Evolutionary conservation across 768 basidiomycete species (phyloP).

Genomic region (Trametes cinnabarina): DNA sequence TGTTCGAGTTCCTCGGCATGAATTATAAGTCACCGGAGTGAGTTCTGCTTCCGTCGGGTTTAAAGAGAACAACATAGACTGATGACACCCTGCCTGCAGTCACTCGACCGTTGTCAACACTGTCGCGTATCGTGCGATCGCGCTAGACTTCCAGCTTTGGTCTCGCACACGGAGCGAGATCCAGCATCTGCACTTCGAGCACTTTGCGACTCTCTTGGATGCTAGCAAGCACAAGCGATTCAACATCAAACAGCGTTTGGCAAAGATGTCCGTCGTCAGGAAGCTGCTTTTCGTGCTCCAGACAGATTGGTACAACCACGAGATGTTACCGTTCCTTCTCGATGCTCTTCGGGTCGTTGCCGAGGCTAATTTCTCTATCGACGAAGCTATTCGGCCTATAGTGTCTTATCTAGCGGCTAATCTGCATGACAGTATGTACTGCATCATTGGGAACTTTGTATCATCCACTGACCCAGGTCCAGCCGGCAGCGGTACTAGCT

Average conservation of each 20-base stretch:
- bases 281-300: slow-evolving; percentile 82
- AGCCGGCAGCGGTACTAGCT: slow-evolving; percentile 17
- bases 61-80: not conserved
- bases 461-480: not conserved
- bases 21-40: slow-evolving; percentile 82
- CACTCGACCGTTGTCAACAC: slow-evolving; percentile 81
- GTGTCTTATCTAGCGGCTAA: slow-evolving; percentile 85
- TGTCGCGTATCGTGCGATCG: slow-evolving; percentile 77
- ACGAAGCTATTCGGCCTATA: slow-evolving; percentile 79
- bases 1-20: slow-evolving; percentile 86
- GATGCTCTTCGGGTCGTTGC: slow-evolving; percentile 61
- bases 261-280: slow-evolving; percentile 68
- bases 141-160: slow-evolving; percentile 92
- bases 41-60: slow-evolving; percentile 26
- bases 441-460: not conserved
- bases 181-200: slow-evolving; percentile 76
- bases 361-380: slow-evolving; percentile 65
- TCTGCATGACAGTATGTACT: slow-evolving; percentile 58
- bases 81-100: slow-evolving; percentile 36
- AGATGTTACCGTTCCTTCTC: slow-evolving; percentile 47
- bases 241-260: slow-evolving; percentile 71
- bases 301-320: slow-evolving; percentile 68
- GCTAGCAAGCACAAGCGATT: slow-evolving; percentile 74
- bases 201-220: slow-evolving; percentile 73
- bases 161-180: slow-evolving; percentile 66